These are phyloP conservation scores for Thermomyces lanuginosus DNA, from an alignment of 2,329 filamentous ascomycete genomes.

Conservation along the genomic window DNA sequence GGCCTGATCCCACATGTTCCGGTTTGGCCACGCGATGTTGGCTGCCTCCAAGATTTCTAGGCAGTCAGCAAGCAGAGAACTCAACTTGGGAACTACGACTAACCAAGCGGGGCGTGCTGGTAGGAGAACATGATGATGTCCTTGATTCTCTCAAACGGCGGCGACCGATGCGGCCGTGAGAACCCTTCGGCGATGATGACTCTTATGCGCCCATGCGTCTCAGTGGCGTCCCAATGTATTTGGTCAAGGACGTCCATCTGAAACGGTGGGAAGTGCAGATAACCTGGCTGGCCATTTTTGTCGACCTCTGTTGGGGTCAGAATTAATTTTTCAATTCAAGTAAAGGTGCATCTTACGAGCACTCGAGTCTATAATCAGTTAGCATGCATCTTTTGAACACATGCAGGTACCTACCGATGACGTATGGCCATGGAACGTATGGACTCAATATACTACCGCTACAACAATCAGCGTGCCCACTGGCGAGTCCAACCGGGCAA, in stretches of 20 bases:
- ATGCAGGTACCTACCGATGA: conserved; percentile 29
- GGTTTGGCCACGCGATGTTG: conserved; percentile 66
- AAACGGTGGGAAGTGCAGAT: conserved; percentile 58
- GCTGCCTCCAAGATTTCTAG: conserved; percentile 56
- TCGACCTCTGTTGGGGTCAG: conserved; percentile 24
- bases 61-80: not conserved
- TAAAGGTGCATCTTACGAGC: conserved; percentile 16
- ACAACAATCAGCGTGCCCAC: not conserved
- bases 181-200: conserved; percentile 61
- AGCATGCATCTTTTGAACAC: not conserved
- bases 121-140: conserved; percentile 68
- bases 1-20: conserved; percentile 47
- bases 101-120: conserved; percentile 66
- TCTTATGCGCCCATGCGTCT: conserved; percentile 59
- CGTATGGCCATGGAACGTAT: conserved; percentile 36
- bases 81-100: conserved; percentile 10
- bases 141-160: conserved; percentile 49
- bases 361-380: conserved; percentile 16
- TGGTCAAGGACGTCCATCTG: conserved; percentile 52
- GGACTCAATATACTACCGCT: conserved; percentile 42
- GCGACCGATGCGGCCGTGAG: conserved; percentile 29
- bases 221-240: conserved; percentile 53
- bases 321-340: not conserved
- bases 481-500: conserved; percentile 4
- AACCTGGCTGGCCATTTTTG: conserved; percentile 42